Conservation (phyloP, 352 stramenopile genomes). For the Phytopythium delawarense region DNA sequence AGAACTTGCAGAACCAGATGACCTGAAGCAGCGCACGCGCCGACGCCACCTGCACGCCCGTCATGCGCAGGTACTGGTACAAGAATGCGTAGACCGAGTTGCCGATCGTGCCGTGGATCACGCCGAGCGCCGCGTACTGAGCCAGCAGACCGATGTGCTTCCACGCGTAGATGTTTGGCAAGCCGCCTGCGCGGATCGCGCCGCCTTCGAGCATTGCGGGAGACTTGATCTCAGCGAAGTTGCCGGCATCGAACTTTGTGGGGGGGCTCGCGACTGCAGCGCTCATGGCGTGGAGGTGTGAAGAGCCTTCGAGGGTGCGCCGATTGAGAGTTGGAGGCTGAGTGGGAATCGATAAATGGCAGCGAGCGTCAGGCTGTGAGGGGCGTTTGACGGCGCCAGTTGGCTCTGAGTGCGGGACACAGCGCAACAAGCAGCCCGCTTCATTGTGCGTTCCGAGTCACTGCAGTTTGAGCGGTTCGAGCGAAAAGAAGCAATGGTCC, state of each 20-base stretch:
- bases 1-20: slow-evolving; percentile 67
- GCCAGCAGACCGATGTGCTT: slow-evolving; percentile 35
- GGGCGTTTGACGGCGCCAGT: not conserved
- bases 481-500: not conserved
- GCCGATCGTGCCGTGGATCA: slow-evolving; percentile 46
- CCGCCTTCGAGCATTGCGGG: slow-evolving; percentile 28
- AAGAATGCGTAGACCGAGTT: slow-evolving; percentile 37
- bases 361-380: not conserved
- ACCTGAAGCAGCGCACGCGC: slow-evolving; percentile 36
- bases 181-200: slow-evolving; percentile 28
- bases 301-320: not conserved
- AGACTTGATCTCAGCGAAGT: slow-evolving; percentile 29
- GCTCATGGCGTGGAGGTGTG: not conserved
- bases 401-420: not conserved
- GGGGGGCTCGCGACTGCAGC: not conserved
- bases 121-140: slow-evolving; percentile 37
- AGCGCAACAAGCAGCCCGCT: too few species aligned
- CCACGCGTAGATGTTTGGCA: slow-evolving; percentile 30
- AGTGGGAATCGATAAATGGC: not conserved
- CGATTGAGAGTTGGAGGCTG: not conserved
- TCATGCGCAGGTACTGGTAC: slow-evolving; percentile 34
- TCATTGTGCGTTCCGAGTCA: not conserved
- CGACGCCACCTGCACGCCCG: slow-evolving; percentile 27
- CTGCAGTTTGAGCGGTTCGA: not conserved
- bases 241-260: slow-evolving; percentile 1